These are phyloP conservation scores for Coemansia sp. DNA, from an alignment of 192 early-diverging fungal genomes.

Conservation along the genomic window DNA sequence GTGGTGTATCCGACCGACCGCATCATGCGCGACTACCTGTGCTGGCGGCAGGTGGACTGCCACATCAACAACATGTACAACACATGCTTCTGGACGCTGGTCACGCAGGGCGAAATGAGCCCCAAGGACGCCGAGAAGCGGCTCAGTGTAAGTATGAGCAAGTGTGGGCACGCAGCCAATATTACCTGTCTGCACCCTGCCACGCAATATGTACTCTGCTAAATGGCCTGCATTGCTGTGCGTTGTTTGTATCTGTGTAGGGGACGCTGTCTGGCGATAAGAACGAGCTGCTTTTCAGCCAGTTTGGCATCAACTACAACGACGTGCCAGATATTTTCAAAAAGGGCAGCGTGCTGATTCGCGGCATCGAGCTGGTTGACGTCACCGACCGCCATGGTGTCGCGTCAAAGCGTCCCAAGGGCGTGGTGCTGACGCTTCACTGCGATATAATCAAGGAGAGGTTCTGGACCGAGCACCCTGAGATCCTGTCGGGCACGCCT, in stretches of 20 bases:
- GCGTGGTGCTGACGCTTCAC: slow-evolving; percentile 53
- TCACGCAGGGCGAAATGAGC: slow-evolving; percentile 63
- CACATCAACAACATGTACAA: slow-evolving; percentile 97
- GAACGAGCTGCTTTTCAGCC: slow-evolving; percentile 84
- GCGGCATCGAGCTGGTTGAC: slow-evolving; percentile 48
- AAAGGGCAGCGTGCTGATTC: slow-evolving; percentile 81
- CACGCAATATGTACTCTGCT: no score
- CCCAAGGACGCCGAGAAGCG: slow-evolving; percentile 71
- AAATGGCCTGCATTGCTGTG: no score
- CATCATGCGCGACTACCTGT: slow-evolving; percentile 87
- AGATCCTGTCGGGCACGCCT: slow-evolving; percentile 28
- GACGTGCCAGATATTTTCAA: slow-evolving; percentile 75
- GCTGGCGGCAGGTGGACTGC: slow-evolving; percentile 94
- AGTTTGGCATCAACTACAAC: slow-evolving; percentile 89
- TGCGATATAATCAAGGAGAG: slow-evolving; percentile 72
- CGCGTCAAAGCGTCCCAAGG: slow-evolving; percentile 55
- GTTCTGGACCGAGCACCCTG: slow-evolving; percentile 66
- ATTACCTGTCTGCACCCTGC: slow-evolving; percentile 1
- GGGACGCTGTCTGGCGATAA: slow-evolving; percentile 85
- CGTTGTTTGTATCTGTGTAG: slow-evolving; percentile 38
- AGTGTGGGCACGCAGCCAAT: slow-evolving; percentile 5
- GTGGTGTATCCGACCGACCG: slow-evolving; percentile 82
- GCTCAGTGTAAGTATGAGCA: slow-evolving; percentile 58
- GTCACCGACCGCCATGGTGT: slow-evolving; percentile 14
- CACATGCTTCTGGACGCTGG: slow-evolving; percentile 90